Evolutionary conservation across 2,329 filamentous ascomycete genomes (phyloP), one percentile per base, ranked within the genome.

Genomic region (Septoria linicola): DNA sequence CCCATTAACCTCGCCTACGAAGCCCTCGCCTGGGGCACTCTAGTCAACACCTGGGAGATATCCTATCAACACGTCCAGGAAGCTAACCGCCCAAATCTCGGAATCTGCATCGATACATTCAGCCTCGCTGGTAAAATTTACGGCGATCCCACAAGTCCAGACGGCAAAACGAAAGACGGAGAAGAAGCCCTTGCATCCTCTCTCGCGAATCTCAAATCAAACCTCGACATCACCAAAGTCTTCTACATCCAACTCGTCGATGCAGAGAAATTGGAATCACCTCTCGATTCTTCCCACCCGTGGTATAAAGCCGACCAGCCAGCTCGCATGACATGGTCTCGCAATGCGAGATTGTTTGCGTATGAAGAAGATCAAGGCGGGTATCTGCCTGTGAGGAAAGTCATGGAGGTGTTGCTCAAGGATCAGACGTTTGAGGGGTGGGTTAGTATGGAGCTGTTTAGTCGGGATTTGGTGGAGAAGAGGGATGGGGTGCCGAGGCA

Each of bases 191-290:
- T 86, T 0, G 65, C 68, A 8, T 69, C 71, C 1, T 84, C 82
- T 0, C 68, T 88, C 37, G 66, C 71, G 21, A 70, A 76, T 4
- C 70, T 89, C 5, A 67, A 81, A 0, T 58, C 71, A 1, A 71
- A 70, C 0, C 70, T 89, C 4, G 80, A 88, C 53, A 72, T 79
- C 1, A 66, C 70, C 27, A 88, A 86, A 65, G 74, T 91, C 0
- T 88, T 89, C 63, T 88, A 87, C 61, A 74, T 91, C 1, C 88
- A 92, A 64, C 76, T 90, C 7, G 86, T 87, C 3, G 87, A 91
- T 63, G 88, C 82, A 0, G 85, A 88, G 66, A 73, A 77, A 3
- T 73, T 90, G 3, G 62, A 67, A 0, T 61, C 70, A 8, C 85
- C 86, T 0, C 66, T 91, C 8, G 60, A 75, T 1, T 63, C 74